phyloP scores from a whole-genome alignment of 2,329 filamentous ascomycete species.

The Colletotrichum sp. region DNA sequence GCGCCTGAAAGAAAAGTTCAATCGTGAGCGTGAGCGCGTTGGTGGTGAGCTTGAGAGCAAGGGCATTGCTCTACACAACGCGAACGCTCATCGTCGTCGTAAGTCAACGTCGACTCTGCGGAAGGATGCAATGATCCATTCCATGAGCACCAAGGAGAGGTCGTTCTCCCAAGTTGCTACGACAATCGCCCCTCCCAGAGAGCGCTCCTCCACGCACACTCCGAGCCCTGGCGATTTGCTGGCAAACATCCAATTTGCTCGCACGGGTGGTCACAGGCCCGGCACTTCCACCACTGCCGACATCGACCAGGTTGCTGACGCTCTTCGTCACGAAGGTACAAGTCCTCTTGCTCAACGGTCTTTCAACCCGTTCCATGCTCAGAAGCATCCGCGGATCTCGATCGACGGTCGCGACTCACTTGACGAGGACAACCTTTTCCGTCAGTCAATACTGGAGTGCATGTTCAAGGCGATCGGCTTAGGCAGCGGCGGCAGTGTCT shows the following conservation, averaged over 20 bases:
- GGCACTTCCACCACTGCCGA: slow-evolving; percentile 32
- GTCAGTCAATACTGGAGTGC: slow-evolving; percentile 89
- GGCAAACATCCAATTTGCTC: slow-evolving; percentile 75
- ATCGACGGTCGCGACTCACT: slow-evolving; percentile 79
- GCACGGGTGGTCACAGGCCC: slow-evolving; percentile 57
- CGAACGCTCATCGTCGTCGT: slow-evolving; percentile 66
- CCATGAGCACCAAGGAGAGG: slow-evolving; percentile 54
- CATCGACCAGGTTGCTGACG: slow-evolving; percentile 29
- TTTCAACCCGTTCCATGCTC: slow-evolving; percentile 63
- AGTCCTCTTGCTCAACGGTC: slow-evolving; percentile 55
- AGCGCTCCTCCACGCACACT: slow-evolving; percentile 48
- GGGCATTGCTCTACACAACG: slow-evolving; percentile 94
- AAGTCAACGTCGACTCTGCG: slow-evolving; percentile 77
- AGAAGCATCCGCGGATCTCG: slow-evolving; percentile 52
- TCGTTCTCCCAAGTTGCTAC: slow-evolving; percentile 47
- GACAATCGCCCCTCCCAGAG: slow-evolving; percentile 43
- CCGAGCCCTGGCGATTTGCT: slow-evolving; percentile 80
- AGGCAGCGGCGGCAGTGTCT: slow-evolving; percentile 67
- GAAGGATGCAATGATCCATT: slow-evolving; percentile 80
- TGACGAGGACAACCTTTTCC: slow-evolving; percentile 88
- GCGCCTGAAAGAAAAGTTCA: slow-evolving; percentile 92
- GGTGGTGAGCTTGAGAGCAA: slow-evolving; percentile 84
- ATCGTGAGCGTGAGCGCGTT: slow-evolving; percentile 80
- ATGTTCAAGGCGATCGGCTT: slow-evolving; percentile 95
- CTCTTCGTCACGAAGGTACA: slow-evolving; percentile 38